Evolutionary conservation across 441 rosid genomes (phyloP).

Genomic region (Gossypium trilobum): DNA sequence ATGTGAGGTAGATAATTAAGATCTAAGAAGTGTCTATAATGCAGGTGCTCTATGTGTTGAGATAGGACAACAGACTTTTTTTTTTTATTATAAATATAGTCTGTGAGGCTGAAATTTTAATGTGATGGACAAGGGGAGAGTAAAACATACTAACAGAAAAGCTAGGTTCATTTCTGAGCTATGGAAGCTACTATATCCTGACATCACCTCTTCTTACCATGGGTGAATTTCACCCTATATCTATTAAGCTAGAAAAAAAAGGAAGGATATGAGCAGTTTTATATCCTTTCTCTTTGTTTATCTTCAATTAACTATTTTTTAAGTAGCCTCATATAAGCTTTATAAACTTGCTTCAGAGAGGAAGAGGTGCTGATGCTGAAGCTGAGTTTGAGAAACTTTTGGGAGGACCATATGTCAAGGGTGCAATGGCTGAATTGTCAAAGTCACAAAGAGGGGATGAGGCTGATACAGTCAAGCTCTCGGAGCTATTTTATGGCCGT

Average conservation of each 20-base stretch:
- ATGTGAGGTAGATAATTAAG: background rate
- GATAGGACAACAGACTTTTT: background rate
- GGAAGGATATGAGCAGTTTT: background rate
- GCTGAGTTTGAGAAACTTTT: slow-evolving; percentile 51
- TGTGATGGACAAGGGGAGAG: background rate
- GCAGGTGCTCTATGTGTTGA: background rate
- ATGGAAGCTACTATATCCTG: background rate
- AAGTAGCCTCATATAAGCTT: slow-evolving; percentile 9
- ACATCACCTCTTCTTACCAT: background rate
- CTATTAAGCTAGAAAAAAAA: background rate
- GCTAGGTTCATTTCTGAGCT: background rate
- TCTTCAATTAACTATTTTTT: slow-evolving; percentile 4
- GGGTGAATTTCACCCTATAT: background rate
- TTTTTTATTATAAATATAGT: slow-evolving; percentile 15
- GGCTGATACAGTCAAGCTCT: slow-evolving; percentile 37
- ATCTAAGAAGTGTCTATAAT: background rate
- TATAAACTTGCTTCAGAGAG: slow-evolving; percentile 37
- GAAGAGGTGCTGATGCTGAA: slow-evolving; percentile 64
- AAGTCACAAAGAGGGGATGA: slow-evolving; percentile 55
- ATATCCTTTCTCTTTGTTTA: background rate
- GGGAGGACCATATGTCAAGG: slow-evolving; percentile 48
- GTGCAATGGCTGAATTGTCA: slow-evolving; percentile 50
- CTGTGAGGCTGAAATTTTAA: background rate
- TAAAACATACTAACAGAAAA: background rate
- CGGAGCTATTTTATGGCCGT: slow-evolving; percentile 46